These are phyloP conservation scores for Calonectria hawksworthii DNA, from an alignment of 2,329 filamentous ascomycete genomes.

Conservation along the genomic window DNA sequence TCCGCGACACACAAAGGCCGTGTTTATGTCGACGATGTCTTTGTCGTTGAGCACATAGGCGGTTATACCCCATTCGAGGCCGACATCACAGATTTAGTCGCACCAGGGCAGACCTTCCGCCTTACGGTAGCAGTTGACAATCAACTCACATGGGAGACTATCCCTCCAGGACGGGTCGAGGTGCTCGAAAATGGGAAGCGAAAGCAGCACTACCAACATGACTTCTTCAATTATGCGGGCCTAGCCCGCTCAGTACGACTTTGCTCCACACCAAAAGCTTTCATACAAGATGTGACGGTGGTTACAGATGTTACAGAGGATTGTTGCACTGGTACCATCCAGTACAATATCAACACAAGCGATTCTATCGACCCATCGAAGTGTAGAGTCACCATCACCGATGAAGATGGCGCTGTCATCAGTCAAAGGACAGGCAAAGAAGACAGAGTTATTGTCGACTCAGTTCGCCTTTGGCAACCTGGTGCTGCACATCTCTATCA, in stretches of 20 bases:
- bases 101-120: conserved; percentile 17
- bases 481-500: conserved; percentile 31
- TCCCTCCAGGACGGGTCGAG: conserved; percentile 28
- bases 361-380: background rate
- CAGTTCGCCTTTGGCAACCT: conserved; percentile 28
- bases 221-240: conserved; percentile 34
- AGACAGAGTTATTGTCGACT: background rate
- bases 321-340: conserved; percentile 1
- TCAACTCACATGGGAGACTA: conserved; percentile 28
- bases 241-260: conserved; percentile 26
- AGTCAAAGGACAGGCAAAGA: background rate
- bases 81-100: conserved; percentile 15
- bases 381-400: conserved; percentile 1
- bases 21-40: conserved; percentile 29
- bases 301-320: conserved; percentile 15
- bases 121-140: conserved; percentile 31
- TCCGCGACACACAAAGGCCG: conserved; percentile 27
- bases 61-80: conserved; percentile 30
- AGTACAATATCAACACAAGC: conserved; percentile 17
- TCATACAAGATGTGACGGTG: conserved; percentile 20
- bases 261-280: conserved; percentile 12
- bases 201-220: conserved; percentile 35
- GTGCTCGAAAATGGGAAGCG: conserved; percentile 16
- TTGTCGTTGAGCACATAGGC: conserved; percentile 29
- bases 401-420: conserved; percentile 17